Evolutionary conservation across 805 yeast species (phyloP), one percentile per base, ranked within the genome.

Genomic region (Phaffomyces opuntiae): DNA sequence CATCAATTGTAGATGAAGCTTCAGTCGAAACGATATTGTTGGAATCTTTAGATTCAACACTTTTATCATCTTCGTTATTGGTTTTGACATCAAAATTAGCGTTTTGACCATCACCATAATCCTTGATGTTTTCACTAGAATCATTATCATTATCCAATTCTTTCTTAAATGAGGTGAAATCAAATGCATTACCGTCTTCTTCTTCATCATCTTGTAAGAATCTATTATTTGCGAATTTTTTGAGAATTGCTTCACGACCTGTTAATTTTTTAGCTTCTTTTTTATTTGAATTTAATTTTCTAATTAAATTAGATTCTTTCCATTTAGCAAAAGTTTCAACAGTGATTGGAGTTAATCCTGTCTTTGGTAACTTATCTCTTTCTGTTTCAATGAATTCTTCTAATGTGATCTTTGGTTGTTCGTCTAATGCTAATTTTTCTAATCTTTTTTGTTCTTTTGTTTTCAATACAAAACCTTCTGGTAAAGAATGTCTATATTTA

Each of bases 311-410:
- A 49, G 79, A 77, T 53, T 67, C 62, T 68, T 90, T 89, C 98
- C 99, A 93, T 58, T 75, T 76, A 31, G 74, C 74, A 64, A 93
- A 93, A 14, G 90, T 64, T 48, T 83, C 89, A 25, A 79, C 69
- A 1, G 95, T 90, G 51, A 95, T 88, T 31, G 97, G 97, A 1
- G 97, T 91, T 60, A 85, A 72, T 40, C 75, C 76, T 13, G 73
- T 49, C 51, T 73, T 74, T 57, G 95, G 95, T 61, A 93, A 72
- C 63, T 80, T 81, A 51, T 79, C 83, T 69, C 97, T 83, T 68
- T 90, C 99, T 47, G 91, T 80, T 63, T 95, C 99, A 53, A 93
- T 77, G 63, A 93, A 93, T 51, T 95, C 99, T 67, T 93, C 99
- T 59, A 93, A 73, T 1, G 98, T 87, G 59, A 95, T 86, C 72